Conservation (phyloP, 1,139 yeast genomes). For the Zygotorulaspora mrakii region DNA sequence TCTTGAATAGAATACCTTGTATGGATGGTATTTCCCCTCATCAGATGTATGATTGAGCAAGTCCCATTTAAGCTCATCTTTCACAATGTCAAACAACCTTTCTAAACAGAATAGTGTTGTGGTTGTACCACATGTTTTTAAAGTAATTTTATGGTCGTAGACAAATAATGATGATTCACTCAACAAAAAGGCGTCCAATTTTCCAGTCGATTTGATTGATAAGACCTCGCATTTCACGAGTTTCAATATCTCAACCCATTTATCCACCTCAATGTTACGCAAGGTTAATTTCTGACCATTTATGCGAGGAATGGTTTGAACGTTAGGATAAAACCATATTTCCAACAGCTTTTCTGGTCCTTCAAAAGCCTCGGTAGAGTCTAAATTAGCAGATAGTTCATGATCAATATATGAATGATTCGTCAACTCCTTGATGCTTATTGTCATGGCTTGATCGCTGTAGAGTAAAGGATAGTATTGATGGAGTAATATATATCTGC, state of each 20-base stretch:
- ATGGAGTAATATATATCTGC: too few relatives aligned
- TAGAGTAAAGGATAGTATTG: too few relatives aligned
- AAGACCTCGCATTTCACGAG: slow-evolving; percentile 84
- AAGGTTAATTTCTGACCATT: slow-evolving; percentile 46
- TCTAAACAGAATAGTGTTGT: slow-evolving; percentile 79
- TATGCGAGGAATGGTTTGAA: slow-evolving; percentile 35
- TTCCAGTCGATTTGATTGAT: slow-evolving; percentile 65
- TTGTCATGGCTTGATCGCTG: slow-evolving; percentile 30
- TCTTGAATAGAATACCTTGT: slow-evolving; percentile 82
- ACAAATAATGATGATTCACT: slow-evolving; percentile 91
- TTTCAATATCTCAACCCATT: slow-evolving; percentile 73
- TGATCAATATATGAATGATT: slow-evolving; percentile 64
- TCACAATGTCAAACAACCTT: slow-evolving; percentile 54
- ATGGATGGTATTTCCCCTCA: slow-evolving; percentile 39
- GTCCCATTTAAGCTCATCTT: slow-evolving; percentile 40
- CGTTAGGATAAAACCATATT: slow-evolving; percentile 72
- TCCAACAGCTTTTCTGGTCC: slow-evolving; percentile 95
- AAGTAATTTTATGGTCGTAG: slow-evolving; percentile 74
- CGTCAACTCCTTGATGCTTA: slow-evolving; percentile 28
- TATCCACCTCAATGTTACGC: slow-evolving; percentile 58
- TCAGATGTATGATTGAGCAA: slow-evolving; percentile 29
- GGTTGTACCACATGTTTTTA: slow-evolving; percentile 96
- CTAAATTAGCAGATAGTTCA: slow-evolving; percentile 71
- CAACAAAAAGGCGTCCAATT: slow-evolving; percentile 77
- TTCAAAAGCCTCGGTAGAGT: slow-evolving; percentile 88